phyloP scores from a whole-genome alignment of 169 alveolate genomes.

The Plasmodium knowlesi region DNA sequence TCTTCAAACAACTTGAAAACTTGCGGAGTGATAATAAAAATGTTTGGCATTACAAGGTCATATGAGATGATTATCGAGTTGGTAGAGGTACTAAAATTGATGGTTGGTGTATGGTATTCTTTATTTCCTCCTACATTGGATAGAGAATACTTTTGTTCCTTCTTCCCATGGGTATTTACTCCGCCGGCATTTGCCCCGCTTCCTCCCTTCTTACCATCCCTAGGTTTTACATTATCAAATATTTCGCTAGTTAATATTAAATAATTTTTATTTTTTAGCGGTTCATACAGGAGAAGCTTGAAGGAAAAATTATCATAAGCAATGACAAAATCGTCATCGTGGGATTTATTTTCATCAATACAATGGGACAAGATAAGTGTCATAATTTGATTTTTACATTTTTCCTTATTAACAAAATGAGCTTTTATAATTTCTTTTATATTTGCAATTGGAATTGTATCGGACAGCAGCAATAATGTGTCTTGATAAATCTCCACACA shows the following conservation, averaged over 20 bases:
- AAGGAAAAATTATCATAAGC: conserved; percentile 60
- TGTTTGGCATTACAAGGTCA: conserved; percentile 48
- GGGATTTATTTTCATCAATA: conserved; percentile 24
- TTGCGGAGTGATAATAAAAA: conserved; percentile 69
- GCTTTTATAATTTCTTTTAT: conserved; percentile 67
- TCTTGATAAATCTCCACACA: conserved; percentile 57
- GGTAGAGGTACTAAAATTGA: conserved; percentile 3
- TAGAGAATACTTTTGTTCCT: background rate
- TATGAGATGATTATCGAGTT: conserved; percentile 34
- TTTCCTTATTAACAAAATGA: conserved; percentile 67
- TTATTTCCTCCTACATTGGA: background rate
- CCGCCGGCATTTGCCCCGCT: background rate
- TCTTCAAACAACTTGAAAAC: conserved; percentile 65
- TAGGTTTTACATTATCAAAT: conserved; percentile 33
- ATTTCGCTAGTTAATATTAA: conserved; percentile 33
- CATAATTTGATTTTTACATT: conserved; percentile 72
- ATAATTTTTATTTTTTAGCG: conserved; percentile 53
- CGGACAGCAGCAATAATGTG: conserved; percentile 63
- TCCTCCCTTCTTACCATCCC: background rate
- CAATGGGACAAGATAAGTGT: conserved; percentile 35
- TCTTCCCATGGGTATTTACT: background rate
- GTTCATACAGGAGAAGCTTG: conserved; percentile 44
- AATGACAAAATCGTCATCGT: conserved; percentile 58
- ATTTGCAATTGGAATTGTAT: conserved; percentile 66
- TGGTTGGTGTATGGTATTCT: background rate